A percentile compares a stretch with the other conserved stretches of the same genome.
Conservation (phyloP, 139 green algal species). For the Astrephomene gubernaculifera region DNA sequence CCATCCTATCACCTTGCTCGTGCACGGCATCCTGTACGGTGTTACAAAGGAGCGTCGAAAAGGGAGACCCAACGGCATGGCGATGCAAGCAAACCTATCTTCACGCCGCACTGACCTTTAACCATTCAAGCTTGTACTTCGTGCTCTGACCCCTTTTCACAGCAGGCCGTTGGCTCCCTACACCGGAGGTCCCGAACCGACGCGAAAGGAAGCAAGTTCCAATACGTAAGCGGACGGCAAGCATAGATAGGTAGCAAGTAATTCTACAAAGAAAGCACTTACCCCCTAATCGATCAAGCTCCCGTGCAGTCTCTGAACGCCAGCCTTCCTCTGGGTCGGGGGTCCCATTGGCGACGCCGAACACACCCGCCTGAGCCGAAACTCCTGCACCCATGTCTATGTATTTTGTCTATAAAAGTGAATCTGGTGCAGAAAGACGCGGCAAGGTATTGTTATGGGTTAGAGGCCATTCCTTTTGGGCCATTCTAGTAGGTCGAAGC, state of each 20-base stretch:
- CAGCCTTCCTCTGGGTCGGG: constrained; percentile 23
- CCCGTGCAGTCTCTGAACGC: constrained; percentile 13
- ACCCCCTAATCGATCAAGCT: constrained; percentile 43
- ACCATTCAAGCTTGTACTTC: constrained; percentile 35
- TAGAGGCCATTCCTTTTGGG: no score
- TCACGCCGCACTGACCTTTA: constrained; percentile 10
- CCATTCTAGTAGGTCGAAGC: no score
- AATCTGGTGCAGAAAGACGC: no score
- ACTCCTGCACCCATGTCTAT: constrained; percentile 6
- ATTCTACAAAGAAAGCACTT: neutral
- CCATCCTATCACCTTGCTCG: constrained; percentile 28
- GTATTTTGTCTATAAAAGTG: no score
- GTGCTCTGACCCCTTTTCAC: neutral
- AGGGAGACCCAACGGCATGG: neutral
- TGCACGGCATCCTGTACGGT: constrained; percentile 19
- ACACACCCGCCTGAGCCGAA: constrained; percentile 4
- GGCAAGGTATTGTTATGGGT: no score
- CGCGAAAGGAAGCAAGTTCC: no score
- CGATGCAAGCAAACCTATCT: neutral
- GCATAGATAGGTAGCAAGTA: neutral
- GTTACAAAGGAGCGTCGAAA: neutral
- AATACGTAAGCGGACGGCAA: no score
- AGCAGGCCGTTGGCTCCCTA: constrained; percentile 19
- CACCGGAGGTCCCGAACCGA: no score
- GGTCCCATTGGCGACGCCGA: neutral